A percentile compares a stretch with the other conserved stretches of the same genome.
Evolutionary conservation across 345 rosid genomes (phyloP).

Genomic region (Citrus cavaleriei): DNA sequence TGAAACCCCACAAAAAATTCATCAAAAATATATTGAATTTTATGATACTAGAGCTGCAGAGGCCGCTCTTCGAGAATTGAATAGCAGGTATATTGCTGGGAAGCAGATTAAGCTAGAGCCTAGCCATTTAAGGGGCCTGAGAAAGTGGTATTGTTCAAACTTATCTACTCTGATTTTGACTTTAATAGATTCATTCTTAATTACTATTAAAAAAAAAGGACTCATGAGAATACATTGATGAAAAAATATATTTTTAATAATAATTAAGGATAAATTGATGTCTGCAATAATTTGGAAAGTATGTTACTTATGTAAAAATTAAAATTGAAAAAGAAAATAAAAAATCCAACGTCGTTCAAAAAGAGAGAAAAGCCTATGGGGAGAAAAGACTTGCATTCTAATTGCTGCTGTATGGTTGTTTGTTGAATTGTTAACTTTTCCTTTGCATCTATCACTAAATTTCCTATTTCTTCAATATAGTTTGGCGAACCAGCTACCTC

Average conservation of each 20-base stretch:
- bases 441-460: slow-evolving; percentile 3
- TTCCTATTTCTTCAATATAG: slow-evolving; percentile 26
- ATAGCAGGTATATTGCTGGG: slow-evolving; percentile 31
- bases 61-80: slow-evolving; percentile 31
- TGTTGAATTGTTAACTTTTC: not conserved
- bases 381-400: not conserved
- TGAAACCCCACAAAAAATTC: slow-evolving; percentile 24
- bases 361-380: not conserved
- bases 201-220: too few relatives aligned
- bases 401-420: not conserved
- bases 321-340: too few relatives aligned
- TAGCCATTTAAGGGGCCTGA: slow-evolving; percentile 21
- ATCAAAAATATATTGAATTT: slow-evolving; percentile 33
- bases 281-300: too few relatives aligned
- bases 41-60: slow-evolving; percentile 42
- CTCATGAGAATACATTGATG: too few relatives aligned
- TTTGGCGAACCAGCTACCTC: slow-evolving; percentile 26
- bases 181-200: not conserved
- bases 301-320: too few relatives aligned
- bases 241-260: too few relatives aligned
- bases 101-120: slow-evolving; percentile 34
- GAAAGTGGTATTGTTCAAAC: slow-evolving; percentile 10
- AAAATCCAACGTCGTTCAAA: too few relatives aligned
- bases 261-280: too few relatives aligned
- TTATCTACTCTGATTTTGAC: not conserved